phyloP scores from a whole-genome alignment of 2,329 filamentous ascomycete genomes.

The Sporothrix curviconia region DNA sequence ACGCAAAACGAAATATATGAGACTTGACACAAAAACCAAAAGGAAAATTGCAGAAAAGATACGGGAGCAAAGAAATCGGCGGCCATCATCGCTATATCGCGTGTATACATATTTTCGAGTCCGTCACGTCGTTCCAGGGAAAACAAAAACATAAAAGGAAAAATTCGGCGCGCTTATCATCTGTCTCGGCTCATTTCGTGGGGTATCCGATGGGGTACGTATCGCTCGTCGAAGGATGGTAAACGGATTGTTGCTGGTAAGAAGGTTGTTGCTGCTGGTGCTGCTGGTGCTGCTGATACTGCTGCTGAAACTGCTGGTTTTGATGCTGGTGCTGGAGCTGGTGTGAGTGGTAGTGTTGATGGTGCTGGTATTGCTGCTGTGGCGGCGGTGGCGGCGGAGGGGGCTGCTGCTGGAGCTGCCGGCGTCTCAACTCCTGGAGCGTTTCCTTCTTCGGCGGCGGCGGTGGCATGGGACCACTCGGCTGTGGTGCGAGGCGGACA shows the following conservation, averaged over 20 bases:
- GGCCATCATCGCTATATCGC: conserved; percentile 1
- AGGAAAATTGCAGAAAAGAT: no score
- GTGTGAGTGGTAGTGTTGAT: conserved; percentile 2
- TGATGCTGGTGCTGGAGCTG: conserved; percentile 9
- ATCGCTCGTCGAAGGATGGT: conserved; percentile 15
- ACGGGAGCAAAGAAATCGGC: background rate
- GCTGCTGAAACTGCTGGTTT: conserved; percentile 6
- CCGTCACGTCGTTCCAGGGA: background rate
- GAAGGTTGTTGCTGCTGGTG: conserved; percentile 4
- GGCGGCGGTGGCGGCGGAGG: no score
- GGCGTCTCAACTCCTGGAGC: conserved; percentile 43
- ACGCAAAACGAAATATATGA: background rate
- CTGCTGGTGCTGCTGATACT: conserved; percentile 10
- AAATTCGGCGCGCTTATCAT: background rate
- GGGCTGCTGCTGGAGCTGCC: conserved; percentile 10
- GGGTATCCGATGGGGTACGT: conserved; percentile 27
- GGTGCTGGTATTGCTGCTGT: conserved; percentile 9
- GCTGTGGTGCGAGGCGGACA: conserved; percentile 55
- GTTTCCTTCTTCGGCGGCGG: conserved; percentile 48
- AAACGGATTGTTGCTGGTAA: conserved; percentile 8
- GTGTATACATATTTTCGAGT: background rate
- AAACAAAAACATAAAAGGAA: background rate
- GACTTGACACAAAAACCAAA: background rate
- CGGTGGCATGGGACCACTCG: conserved; percentile 48
- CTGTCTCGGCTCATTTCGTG: conserved; percentile 19